phyloP scores from a whole-genome alignment of 2,329 filamentous ascomycete genomes.

The Aspergillus neoniger region DNA sequence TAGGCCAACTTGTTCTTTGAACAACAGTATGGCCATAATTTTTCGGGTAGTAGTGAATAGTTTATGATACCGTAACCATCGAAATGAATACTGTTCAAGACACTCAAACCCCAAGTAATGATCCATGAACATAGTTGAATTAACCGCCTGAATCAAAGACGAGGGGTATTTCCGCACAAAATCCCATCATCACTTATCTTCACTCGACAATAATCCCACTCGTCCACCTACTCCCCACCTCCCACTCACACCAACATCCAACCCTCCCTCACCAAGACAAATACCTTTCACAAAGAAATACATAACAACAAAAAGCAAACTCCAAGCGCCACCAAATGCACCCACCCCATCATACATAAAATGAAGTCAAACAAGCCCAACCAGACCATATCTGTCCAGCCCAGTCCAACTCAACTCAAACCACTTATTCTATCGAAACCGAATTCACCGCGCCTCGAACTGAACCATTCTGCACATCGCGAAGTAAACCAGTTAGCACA shows the following conservation, averaged over 20 bases:
- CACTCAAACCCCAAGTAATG: background rate
- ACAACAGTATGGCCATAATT: background rate
- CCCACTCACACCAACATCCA: background rate
- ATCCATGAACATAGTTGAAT: background rate
- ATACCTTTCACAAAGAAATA: background rate
- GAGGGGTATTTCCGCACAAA: too few relatives aligned
- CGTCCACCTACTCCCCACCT: background rate
- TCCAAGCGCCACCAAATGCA: conserved; percentile 38
- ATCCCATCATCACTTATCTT: background rate
- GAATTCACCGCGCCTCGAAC: conserved; percentile 81
- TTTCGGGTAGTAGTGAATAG: conserved; percentile 11
- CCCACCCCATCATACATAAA: conserved; percentile 23
- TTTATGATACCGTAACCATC: background rate
- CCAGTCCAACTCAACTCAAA: background rate
- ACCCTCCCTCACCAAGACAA: background rate
- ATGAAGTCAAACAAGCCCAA: background rate
- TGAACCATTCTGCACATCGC: conserved; percentile 78
- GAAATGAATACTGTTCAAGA: background rate
- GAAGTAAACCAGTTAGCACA: conserved; percentile 15
- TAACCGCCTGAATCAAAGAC: background rate
- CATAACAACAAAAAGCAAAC: conserved; percentile 10
- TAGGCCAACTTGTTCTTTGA: background rate
- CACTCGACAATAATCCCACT: background rate
- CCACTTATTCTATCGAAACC: background rate
- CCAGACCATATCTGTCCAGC: background rate